Evolutionary conservation across 371 early-diverging fungal genomes (phyloP), one percentile per base, ranked within the genome.

Genomic region (Actinomucor elegans): DNA sequence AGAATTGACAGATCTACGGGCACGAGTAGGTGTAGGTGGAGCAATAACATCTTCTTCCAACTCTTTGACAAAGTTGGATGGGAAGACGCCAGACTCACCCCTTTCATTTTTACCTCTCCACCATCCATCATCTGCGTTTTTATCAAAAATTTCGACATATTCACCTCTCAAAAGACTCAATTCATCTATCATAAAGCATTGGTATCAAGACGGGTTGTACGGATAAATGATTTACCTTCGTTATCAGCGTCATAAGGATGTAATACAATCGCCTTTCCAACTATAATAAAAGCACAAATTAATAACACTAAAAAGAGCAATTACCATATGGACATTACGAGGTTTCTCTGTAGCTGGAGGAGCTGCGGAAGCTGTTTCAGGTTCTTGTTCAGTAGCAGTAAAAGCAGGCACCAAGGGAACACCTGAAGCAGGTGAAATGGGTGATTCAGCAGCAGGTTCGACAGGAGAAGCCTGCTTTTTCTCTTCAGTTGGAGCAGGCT

Each of bases 101-200:
- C 75, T 68, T 28, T 85, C 83, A 20, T 81, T 79, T 43, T 48
- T 69, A 24, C 85, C 85, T 37, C 61, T 67, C 83, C 82, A 85
- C 85, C 85, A 85, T 12, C 81, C 85, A 31, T 81, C 83, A 41
- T 85, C 85, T 6, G 63, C 73, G 52, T 75, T 52, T 45, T 75
- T 71, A 40, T 81, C 80, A 11, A 75, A 59, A 24, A 85, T 75
- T 2, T 70, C 67, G 10, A 85, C 61, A 29, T 75, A 73, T 42
- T 76, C 71, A 18, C 82, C 83, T 44, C 78, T 66, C 26, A 66
- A 54, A 5, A 85, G 49, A n/a, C 65, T 66, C 31, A 85, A 60
- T 55, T 85, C 85, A 35, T 83, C 85, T 78, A 60, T 12, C 17
- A 36, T 26, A 23, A 21, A 48, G 38, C 26, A 14, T 35, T n/a